These are phyloP conservation scores for Myriosclerotinia duriaeana DNA, from an alignment of 2,329 filamentous ascomycete species.

Conservation along the genomic window DNA sequence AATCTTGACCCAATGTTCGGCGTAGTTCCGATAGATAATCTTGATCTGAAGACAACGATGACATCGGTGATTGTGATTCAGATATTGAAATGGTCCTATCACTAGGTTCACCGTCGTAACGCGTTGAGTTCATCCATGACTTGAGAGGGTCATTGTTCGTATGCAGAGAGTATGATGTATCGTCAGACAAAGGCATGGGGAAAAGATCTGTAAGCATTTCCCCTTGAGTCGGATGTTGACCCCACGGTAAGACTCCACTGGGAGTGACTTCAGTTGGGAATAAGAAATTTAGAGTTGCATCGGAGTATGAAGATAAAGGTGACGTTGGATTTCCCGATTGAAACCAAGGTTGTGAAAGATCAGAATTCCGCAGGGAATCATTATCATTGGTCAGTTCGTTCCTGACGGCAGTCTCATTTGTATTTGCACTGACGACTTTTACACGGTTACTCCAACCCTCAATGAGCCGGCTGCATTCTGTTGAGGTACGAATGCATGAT, in stretches of 20 bases:
- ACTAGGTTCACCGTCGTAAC: neutral
- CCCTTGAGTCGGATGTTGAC: neutral
- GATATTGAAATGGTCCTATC: neutral
- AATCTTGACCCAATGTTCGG: neutral
- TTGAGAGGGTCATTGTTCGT: slow-evolving; percentile 5
- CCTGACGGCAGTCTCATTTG: neutral
- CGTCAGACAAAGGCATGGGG: slow-evolving; percentile 2
- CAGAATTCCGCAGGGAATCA: neutral
- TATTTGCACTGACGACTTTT: neutral
- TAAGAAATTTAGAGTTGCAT: neutral
- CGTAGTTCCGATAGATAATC: neutral
- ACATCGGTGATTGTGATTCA: slow-evolving; percentile 12
- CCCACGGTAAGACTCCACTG: neutral
- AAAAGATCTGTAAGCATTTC: neutral
- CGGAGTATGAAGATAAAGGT: slow-evolving; percentile 2
- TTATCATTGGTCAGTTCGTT: neutral
- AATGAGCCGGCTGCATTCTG: slow-evolving; percentile 40
- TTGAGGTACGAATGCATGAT: slow-evolving; percentile 44
- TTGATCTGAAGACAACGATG: slow-evolving; percentile 12
- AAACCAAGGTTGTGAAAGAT: slow-evolving; percentile 10
- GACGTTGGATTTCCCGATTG: neutral
- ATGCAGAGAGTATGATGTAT: neutral
- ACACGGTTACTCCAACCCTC: neutral
- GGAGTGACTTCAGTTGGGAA: neutral
- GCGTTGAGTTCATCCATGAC: neutral